Evolutionary conservation across 1,284 basidiomycete genomes (phyloP), one percentile per base, ranked within the genome.

Genomic region (Rhodotorula sp.): DNA sequence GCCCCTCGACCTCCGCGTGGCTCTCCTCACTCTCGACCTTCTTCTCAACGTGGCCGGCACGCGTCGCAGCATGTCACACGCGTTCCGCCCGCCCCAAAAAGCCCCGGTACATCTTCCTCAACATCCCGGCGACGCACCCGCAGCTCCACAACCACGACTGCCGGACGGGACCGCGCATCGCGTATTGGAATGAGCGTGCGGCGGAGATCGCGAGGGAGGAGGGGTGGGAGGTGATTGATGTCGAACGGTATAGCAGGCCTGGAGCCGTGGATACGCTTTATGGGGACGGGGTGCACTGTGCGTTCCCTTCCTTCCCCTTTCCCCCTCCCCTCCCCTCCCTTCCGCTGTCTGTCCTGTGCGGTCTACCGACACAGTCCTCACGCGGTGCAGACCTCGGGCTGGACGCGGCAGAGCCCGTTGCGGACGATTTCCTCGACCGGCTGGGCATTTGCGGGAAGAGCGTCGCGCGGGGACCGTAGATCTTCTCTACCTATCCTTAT

Each of bases 131-230:
- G 21, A 48, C 56, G 34, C 53, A 62, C 13, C 60, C 53, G 34
- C 60, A 62, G 29, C 54, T 62, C 36, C 66, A 57, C 60, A 62
- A 62, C 44, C 66, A 62, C 46, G 66, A 67, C 46, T 62, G 54
- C 41, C 51, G 66, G 21, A 67, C 66, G 19, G 59, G 55, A 2
- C 60, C 66, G 27, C 21, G 66, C 22, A 56, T 67, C 15, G 3
- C 15, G 1, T 62, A 55, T 21, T n/a, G n/a, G 37, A 67, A 67
- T n/a, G 22, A 22, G 29, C 22, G 29, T 39, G 15, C 54, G 21
- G 22, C 22, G 3, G 59, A 62, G 54, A 2, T 50, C 4, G 60
- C 60, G 46, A 15, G 27, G 8, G 46, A 58, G 55, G 8, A 37
- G 6, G 63, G 63, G n/a, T 64, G 55, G 55, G 55, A 57, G 34